Evolutionary conservation across 2,329 filamentous ascomycete genomes (phyloP), one percentile per base, ranked within the genome.

Genomic region (Hypoxylon sp.): DNA sequence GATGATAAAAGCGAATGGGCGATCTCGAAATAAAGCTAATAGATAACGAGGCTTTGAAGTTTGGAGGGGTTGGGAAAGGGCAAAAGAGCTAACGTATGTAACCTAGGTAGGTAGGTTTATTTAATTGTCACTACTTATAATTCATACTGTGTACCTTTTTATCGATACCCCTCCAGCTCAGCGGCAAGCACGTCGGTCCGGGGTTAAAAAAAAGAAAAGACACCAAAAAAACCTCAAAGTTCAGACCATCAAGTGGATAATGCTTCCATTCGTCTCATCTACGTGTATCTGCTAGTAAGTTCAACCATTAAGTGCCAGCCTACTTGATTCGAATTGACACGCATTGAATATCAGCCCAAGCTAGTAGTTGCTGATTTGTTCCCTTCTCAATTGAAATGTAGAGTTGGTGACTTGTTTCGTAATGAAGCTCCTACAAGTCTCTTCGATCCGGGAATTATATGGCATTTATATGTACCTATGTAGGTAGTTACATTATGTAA

Each of bases 401-500:
- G n/a, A 41, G 37, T 19, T 37, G 32, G 13, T 15, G 32, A n/a
- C n/a, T 37, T 37, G 13, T 41, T n/a, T 41, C 17, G 17, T 41
- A 20, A 17, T 17, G 37, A 19, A 7, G 15, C 22, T 37, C 17
- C 43, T 30, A 65, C 53, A 51, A 53, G 62, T 17, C 54, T 30
- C 26, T 37, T 37, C 17, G 24, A 3, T 56, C 17, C 28, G 47
- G 19, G 34, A 28, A 28, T 44, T 54, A 46, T 34, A 68, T 63
- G 37, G 37, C 20, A 20, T n/a, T 41, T 52, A 56, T 67, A 57
- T 46, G 60, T 61, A 57, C 56, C 56, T 53, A 60, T 67, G 64
- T 68, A 68, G 65, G 65, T 55, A 56, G 57, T 65, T 49, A 71
- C 65, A n/a, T 15, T 49, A 70, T 62, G 34, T 41, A 24, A 39